These are phyloP conservation scores for Russula dissimulans DNA, from an alignment of 768 basidiomycete genomes.

Conservation along the genomic window DNA sequence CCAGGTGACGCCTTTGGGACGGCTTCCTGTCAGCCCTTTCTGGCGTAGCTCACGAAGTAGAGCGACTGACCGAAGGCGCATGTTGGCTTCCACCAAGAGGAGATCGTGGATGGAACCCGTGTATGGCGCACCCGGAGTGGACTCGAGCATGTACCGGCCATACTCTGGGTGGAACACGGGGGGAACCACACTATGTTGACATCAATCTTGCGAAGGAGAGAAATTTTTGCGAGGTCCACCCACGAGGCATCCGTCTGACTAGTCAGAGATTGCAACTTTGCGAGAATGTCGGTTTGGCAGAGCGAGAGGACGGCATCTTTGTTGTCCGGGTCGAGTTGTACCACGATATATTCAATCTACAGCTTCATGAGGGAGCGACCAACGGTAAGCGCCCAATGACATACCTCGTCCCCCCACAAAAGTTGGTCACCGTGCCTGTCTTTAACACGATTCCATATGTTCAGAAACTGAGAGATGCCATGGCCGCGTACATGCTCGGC, in stretches of 20 bases:
- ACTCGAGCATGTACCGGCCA: conserved; percentile 97
- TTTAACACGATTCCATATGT: conserved; percentile 90
- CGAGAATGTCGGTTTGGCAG: conserved; percentile 91
- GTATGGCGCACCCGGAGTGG: conserved; percentile 93
- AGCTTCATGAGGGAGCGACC: background rate
- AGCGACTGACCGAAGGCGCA: conserved; percentile 70
- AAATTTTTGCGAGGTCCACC: conserved; percentile 23
- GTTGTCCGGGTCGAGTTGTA: conserved; percentile 67
- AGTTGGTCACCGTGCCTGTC: conserved; percentile 84
- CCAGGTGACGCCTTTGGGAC: conserved; percentile 61
- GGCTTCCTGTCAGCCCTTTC: background rate
- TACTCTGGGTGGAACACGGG: conserved; percentile 98
- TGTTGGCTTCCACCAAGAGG: conserved; percentile 84
- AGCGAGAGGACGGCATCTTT: conserved; percentile 85
- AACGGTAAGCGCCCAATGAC: background rate
- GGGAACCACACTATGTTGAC: background rate
- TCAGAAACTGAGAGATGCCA: conserved; percentile 90
- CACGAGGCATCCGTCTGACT: conserved; percentile 53
- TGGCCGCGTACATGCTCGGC: conserved; percentile 86
- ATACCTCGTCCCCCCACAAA: conserved; percentile 97
- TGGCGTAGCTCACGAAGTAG: background rate
- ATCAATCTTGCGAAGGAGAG: background rate
- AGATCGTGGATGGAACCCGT: conserved; percentile 80
- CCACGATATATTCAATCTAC: conserved; percentile 94
- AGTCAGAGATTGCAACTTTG: conserved; percentile 61